phyloP scores from a whole-genome alignment of 2,329 filamentous ascomycete species.

The Apiospora malaysiana region DNA sequence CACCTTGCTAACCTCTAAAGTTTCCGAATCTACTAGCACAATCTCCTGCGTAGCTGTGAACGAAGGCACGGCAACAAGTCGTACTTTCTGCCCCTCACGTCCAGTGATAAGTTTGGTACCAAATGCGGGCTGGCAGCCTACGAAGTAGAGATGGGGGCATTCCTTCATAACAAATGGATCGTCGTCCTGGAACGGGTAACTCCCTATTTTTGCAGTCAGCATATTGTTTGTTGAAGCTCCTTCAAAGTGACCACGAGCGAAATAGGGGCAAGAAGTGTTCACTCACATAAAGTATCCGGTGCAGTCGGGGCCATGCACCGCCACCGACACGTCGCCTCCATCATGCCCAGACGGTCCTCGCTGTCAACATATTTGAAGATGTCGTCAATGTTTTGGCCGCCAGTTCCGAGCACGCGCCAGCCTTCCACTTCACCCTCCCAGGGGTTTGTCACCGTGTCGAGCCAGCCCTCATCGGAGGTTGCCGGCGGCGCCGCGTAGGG shows the following conservation, averaged over 20 bases:
- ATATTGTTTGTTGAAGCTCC: neutral
- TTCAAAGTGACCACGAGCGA: neutral
- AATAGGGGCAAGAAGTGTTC: neutral
- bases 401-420: slow-evolving; percentile 84
- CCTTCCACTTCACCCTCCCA: slow-evolving; percentile 92
- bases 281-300: slow-evolving; percentile 90
- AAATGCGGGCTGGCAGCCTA: slow-evolving; percentile 83
- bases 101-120: slow-evolving; percentile 73
- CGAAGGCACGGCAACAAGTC: slow-evolving; percentile 81
- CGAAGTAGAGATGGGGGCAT: slow-evolving; percentile 91
- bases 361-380: slow-evolving; percentile 88
- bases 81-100: slow-evolving; percentile 70
- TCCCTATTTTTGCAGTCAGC: slow-evolving; percentile 61
- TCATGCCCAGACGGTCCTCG: slow-evolving; percentile 80
- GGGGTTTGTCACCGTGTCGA: slow-evolving; percentile 91
- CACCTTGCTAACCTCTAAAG: slow-evolving; percentile 76
- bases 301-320: slow-evolving; percentile 90
- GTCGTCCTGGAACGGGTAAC: slow-evolving; percentile 92
- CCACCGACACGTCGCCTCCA: slow-evolving; percentile 95
- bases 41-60: slow-evolving; percentile 82
- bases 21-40: slow-evolving; percentile 85
- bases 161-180: slow-evolving; percentile 87
- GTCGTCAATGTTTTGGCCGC: slow-evolving; percentile 93
- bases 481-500: slow-evolving; percentile 64
- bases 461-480: slow-evolving; percentile 68